phyloP scores from a whole-genome alignment of 2,329 filamentous ascomycete genomes.

The Aquanectria penicillioides region DNA sequence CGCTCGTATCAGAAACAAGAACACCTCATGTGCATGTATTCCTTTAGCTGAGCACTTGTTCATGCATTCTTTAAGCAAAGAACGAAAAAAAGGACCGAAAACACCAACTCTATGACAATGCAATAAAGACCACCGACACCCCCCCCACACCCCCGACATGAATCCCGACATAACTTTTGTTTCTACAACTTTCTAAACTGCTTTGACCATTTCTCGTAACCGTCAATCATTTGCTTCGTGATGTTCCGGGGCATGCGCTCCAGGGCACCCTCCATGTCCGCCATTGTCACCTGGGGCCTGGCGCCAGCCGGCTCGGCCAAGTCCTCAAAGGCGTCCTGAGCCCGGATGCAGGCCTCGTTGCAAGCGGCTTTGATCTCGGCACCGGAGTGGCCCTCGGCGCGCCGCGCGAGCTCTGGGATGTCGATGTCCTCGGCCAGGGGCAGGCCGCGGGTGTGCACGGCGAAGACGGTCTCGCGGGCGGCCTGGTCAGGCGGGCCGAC shows the following conservation, averaged over 20 bases:
- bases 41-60: too few relatives aligned
- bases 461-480: conserved; percentile 81
- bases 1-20: too few relatives aligned
- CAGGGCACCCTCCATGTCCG: conserved; percentile 56
- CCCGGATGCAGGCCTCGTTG: conserved; percentile 55
- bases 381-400: conserved; percentile 83
- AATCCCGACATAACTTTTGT: not conserved
- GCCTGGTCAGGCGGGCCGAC: conserved; percentile 81
- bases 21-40: too few relatives aligned
- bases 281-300: conserved; percentile 51
- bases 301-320: conserved; percentile 41
- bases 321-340: conserved; percentile 50
- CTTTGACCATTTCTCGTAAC: conserved; percentile 66
- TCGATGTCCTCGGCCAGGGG: conserved; percentile 72
- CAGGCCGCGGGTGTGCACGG: conserved; percentile 71
- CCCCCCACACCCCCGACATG: too few relatives aligned
- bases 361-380: conserved; percentile 77
- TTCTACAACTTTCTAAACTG: conserved; percentile 46
- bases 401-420: conserved; percentile 67
- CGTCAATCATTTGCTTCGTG: conserved; percentile 65
- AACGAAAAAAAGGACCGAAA: too few relatives aligned
- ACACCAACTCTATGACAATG: too few relatives aligned
- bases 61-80: too few relatives aligned
- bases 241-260: conserved; percentile 65
- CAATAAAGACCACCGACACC: too few relatives aligned